Conservation (phyloP, 2,329 filamentous ascomycete species). For the Chaetomium sp. region DNA sequence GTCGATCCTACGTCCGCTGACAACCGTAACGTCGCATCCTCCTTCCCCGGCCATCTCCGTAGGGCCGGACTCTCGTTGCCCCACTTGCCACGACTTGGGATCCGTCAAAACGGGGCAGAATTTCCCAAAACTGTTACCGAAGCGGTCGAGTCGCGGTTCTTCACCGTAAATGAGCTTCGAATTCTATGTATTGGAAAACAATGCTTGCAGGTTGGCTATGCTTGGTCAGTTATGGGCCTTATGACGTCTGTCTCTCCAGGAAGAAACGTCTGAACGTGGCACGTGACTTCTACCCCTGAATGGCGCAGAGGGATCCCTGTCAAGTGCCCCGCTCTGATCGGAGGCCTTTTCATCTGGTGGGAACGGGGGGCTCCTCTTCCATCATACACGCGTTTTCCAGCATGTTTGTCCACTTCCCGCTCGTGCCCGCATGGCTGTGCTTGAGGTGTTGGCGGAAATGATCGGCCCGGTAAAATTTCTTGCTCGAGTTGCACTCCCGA, state of each 20-base stretch:
- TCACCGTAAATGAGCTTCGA: too few species aligned
- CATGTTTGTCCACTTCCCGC: constrained; percentile 98
- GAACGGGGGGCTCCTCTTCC: constrained; percentile 64
- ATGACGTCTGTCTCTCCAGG: too few species aligned
- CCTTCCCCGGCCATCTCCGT: background rate
- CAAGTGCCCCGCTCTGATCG: background rate
- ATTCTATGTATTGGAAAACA: too few species aligned
- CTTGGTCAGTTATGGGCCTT: too few species aligned
- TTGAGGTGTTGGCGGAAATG: constrained; percentile 98
- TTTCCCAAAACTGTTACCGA: background rate
- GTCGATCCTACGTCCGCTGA: background rate
- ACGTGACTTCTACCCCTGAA: background rate
- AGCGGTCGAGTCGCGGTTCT: background rate
- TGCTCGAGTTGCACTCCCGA: constrained; percentile 93
- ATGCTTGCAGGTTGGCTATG: too few species aligned
- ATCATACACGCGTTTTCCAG: constrained; percentile 95
- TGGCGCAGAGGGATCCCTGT: background rate
- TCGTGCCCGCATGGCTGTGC: constrained; percentile 92
- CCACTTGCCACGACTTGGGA: background rate
- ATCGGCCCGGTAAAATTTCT: constrained; percentile 96
- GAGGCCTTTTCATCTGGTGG: constrained; percentile 27
- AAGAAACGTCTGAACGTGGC: background rate
- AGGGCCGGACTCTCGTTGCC: background rate
- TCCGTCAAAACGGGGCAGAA: background rate
- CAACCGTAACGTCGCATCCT: background rate